Percentiles rank a stretch among this genome's conserved stretches.
phyloP scores from a whole-genome alignment of 2,329 filamentous ascomycete species.

The Trichophyton simii region DNA sequence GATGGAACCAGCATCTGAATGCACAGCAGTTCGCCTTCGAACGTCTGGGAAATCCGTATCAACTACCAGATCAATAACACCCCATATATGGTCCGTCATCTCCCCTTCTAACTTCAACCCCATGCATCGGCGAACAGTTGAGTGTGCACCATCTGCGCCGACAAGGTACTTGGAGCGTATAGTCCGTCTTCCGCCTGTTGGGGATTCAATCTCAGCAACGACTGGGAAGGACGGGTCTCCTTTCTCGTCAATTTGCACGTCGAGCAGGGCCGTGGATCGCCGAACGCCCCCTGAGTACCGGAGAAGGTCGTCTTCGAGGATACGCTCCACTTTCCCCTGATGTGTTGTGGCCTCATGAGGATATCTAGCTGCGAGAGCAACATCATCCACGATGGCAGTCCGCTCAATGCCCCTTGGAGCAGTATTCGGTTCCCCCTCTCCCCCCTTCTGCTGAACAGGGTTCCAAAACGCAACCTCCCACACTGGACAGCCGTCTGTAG shows the following conservation, averaged over 20 bases:
- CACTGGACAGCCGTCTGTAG: slow-evolving; percentile 47
- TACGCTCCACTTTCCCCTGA: slow-evolving; percentile 58
- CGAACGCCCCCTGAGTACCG: slow-evolving; percentile 47
- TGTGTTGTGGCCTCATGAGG: slow-evolving; percentile 60
- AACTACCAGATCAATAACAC: slow-evolving; percentile 62
- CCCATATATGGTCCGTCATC: slow-evolving; percentile 60
- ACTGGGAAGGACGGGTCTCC: slow-evolving; percentile 32
- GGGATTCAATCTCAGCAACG: slow-evolving; percentile 21
- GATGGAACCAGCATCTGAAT: slow-evolving; percentile 60
- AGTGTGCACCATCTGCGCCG: slow-evolving; percentile 57
- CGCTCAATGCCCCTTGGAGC: slow-evolving; percentile 17
- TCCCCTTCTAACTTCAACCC: slow-evolving; percentile 48
- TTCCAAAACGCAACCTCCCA: slow-evolving; percentile 48
- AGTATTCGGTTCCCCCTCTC: slow-evolving; percentile 17
- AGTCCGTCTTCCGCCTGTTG: slow-evolving; percentile 18
- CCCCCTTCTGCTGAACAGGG: slow-evolving; percentile 14
- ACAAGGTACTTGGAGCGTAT: slow-evolving; percentile 59
- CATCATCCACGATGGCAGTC: slow-evolving; percentile 8
- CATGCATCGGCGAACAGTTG: slow-evolving; percentile 48
- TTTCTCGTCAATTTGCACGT: slow-evolving; percentile 45
- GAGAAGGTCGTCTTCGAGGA: slow-evolving; percentile 54
- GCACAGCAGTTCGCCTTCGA: slow-evolving; percentile 66
- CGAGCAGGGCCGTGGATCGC: slow-evolving; percentile 52
- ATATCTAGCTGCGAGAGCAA: slow-evolving; percentile 29
- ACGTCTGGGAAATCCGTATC: slow-evolving; percentile 66